Evolutionary conservation across 1,284 basidiomycete species (phyloP), one percentile per base, ranked within the genome.

Genomic region (Microstroma glucosiphilum): DNA sequence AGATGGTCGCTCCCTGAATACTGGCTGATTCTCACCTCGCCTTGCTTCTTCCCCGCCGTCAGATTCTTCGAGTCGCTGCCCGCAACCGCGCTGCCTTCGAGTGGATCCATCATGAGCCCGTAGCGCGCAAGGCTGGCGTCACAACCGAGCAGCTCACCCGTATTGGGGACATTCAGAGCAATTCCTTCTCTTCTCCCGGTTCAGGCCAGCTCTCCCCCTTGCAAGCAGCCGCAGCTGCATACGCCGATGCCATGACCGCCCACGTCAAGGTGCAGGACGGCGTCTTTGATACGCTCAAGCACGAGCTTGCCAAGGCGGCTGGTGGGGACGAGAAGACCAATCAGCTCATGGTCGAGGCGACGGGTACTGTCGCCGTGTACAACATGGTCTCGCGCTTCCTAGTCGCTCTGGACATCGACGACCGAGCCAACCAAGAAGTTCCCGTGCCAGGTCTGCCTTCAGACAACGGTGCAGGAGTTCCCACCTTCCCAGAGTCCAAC

Each of bases 301-400:
- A 17, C 15, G 17, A 54, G 51, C 51, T 54, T 8, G 68, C 69
- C 56, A 66, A 71, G 43, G 72, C 73, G 41, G 70, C 75, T 40
- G 67, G 57, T 13, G 61, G 63, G 30, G 69, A 71, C 53, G 72
- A 70, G 40, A 72, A 63, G 12, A 62, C 68, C 59, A 66, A 72
- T 43, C 61, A 67, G 11, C 79, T 80, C 61, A 61, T 82, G 21
- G 68, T 79, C 42, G 81, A 82, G 65, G 80, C 79, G 1, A 77
- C 79, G 7, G 78, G 80, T 15, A 80, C 79, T 9, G 72, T 75
- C 0, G 80, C 80, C 17, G 78, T 77, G 3, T 82, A 82, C 75
- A 82, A 82, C 70, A 81, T 82, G 80, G 81, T 82, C 37, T 81
- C 80, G 0, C 74, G 81, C 26, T 75, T 82, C 59, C 75, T 82